These are phyloP conservation scores for Astrothelium subdiscretum DNA, from an alignment of 495 filamentous ascomycete genomes.

Conservation along the genomic window DNA sequence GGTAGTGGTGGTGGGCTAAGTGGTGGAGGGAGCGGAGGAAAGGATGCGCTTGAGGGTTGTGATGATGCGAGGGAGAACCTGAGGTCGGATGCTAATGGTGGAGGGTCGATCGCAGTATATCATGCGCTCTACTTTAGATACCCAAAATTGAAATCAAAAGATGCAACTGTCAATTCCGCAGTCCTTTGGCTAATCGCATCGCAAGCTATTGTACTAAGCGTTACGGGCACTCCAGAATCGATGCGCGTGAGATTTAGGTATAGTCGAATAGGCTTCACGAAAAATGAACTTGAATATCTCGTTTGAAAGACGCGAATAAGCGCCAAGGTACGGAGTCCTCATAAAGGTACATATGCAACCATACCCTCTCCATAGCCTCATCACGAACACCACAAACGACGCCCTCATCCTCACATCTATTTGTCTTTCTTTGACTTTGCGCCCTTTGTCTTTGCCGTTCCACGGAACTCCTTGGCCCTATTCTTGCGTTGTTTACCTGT, in stretches of 20 bases:
- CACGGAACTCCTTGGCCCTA: slow-evolving; percentile 94
- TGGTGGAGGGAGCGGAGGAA: background rate
- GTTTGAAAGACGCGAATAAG: background rate
- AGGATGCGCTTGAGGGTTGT: background rate
- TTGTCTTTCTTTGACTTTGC: slow-evolving; percentile 49
- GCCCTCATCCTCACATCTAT: slow-evolving; percentile 22
- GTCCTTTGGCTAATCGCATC: too few species aligned
- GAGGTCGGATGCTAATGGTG: too few species aligned
- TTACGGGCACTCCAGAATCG: background rate
- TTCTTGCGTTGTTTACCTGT: slow-evolving; percentile 99
- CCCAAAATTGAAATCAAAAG: too few species aligned
- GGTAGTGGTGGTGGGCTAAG: background rate
- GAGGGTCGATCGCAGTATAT: background rate
- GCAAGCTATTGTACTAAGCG: too few species aligned
- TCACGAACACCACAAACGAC: slow-evolving; percentile 1
- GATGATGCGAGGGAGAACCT: too few species aligned
- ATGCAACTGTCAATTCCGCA: too few species aligned
- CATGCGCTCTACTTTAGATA: background rate
- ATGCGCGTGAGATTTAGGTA: background rate
- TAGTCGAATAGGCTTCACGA: background rate
- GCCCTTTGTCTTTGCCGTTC: slow-evolving; percentile 84
- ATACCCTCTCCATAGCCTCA: background rate
- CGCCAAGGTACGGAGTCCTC: background rate
- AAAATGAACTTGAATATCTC: background rate
- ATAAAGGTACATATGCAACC: slow-evolving; percentile 1